Conservation (phyloP, 2,329 filamentous ascomycete species). For the Domatiomyces catenatus region DNA sequence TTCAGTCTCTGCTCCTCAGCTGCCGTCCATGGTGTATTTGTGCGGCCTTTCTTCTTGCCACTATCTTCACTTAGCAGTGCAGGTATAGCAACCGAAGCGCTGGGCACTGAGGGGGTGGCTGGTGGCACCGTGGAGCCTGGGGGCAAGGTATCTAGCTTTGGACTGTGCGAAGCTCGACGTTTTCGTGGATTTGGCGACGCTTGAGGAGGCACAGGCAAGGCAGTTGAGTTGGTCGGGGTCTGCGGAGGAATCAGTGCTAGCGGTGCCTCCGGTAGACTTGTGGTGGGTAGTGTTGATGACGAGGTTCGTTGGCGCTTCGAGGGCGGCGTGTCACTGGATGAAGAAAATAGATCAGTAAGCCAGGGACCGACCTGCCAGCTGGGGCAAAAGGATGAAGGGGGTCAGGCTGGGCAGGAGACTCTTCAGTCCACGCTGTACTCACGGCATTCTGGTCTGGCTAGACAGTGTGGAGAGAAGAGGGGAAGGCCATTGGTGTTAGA, state of each 20-base stretch:
- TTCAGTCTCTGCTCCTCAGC: conserved; percentile 86
- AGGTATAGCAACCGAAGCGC: conserved; percentile 7
- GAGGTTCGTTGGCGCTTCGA: not conserved
- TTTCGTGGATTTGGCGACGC: conserved; percentile 26
- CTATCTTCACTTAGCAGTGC: conserved; percentile 10
- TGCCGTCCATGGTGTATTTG: conserved; percentile 97
- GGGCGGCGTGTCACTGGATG: not conserved
- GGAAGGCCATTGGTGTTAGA: not conserved
- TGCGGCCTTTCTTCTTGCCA: conserved; percentile 68
- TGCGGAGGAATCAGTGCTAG: not conserved
- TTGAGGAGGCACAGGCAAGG: conserved; percentile 9
- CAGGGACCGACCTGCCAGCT: not conserved
- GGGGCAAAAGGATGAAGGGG: not conserved
- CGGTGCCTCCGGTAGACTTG: not conserved
- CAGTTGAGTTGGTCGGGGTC: conserved; percentile 4
- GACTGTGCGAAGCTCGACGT: conserved; percentile 26
- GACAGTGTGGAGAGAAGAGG: not conserved
- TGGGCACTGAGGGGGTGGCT: conserved; percentile 1
- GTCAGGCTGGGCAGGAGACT: not conserved
- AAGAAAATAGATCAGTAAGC: not conserved
- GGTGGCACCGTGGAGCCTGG: conserved; percentile 7
- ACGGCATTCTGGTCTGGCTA: not conserved
- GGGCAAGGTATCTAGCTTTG: conserved; percentile 12
- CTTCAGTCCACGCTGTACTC: not conserved
- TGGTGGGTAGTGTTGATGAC: not conserved